Conservation (phyloP, 352 stramenopile species). For the Globisporangium radiosum region DNA sequence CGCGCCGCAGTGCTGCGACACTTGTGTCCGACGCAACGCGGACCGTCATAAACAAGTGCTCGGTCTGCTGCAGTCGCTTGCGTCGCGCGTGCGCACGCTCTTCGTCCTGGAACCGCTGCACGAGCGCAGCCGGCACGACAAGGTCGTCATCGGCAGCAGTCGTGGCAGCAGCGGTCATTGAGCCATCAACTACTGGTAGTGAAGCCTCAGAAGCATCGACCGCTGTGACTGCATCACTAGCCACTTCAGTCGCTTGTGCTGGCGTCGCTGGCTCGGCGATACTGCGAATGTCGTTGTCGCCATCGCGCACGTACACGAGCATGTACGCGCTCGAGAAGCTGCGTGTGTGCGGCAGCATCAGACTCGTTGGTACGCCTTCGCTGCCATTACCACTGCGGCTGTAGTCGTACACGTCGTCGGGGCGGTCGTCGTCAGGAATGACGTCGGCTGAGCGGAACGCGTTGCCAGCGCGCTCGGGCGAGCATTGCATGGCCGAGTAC, state of each 20-base stretch:
- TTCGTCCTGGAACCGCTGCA: slow-evolving; percentile 73
- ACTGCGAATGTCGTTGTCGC: slow-evolving; percentile 56
- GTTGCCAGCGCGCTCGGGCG: slow-evolving; percentile 26
- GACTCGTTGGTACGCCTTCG: slow-evolving; percentile 14
- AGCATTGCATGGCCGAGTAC: slow-evolving; percentile 47
- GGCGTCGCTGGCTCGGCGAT: slow-evolving; percentile 16
- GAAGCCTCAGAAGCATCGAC: too few species aligned
- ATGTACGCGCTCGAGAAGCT: slow-evolving; percentile 87
- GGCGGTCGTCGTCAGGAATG: slow-evolving; percentile 19
- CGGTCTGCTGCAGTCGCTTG: slow-evolving; percentile 76
- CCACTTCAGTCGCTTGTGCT: background rate
- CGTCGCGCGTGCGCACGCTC: slow-evolving; percentile 56
- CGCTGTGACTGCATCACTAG: background rate
- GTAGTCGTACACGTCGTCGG: slow-evolving; percentile 36
- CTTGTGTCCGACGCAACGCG: slow-evolving; percentile 72
- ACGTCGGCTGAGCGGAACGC: slow-evolving; percentile 33
- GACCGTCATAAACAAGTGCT: slow-evolving; percentile 79
- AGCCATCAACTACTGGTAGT: too few species aligned
- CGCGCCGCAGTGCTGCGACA: slow-evolving; percentile 54
- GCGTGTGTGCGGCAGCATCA: slow-evolving; percentile 47
- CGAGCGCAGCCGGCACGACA: slow-evolving; percentile 40
- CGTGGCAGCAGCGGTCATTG: background rate
- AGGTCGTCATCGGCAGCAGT: slow-evolving; percentile 14
- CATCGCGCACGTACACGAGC: slow-evolving; percentile 83
- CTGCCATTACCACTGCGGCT: slow-evolving; percentile 17